Evolutionary conservation across 176 grass and related monocot genomes (phyloP), one percentile per base, ranked within the genome.

Genomic region (Poa annua): DNA sequence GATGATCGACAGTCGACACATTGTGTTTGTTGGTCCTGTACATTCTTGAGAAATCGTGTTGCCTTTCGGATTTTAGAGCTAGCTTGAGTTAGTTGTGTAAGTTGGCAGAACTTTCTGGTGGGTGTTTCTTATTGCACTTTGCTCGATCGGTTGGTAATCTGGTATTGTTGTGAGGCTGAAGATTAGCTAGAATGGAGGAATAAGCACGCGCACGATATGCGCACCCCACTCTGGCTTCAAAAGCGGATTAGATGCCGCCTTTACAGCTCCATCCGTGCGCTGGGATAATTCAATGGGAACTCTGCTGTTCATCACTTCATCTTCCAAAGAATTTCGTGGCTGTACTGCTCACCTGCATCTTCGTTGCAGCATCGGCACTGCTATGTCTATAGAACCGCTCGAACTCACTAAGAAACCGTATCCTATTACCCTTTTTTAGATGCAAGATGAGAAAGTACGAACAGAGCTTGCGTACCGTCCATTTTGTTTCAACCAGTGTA

Each of bases 231-330:
- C 59, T 62, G 33, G 41, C 81, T 73, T 74, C 54, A 36, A 83
- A 63, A 61, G 69, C 25, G 41, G 57, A 61, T 49, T 62, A 25
- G 68, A 83, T 75, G 70, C 56, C 5, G 42, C 41, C 56, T 83
- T 83, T 83, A 75, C 81, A 83, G 81, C 81, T 83, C 56, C 13
- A 64, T 64, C 54, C 55, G 70, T 62, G 14, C 29, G 29, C 42
- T 45, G 59, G 56, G 64, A 11, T 35, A 83, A 83, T 32, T 44
- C 80, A 62, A 74, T 62, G 56, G 42, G 41, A 19, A 64, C 38
- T 51, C 13, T 8, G 7, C 41, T 83, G 69, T 74, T 74, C 22
- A 36, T 49, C 80, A 15, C 35, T 26, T 54, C 32, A 14, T 8
- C 79, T 13, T 11, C 60, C 35, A 8, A 56, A 75, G 8, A 39